Conservation (phyloP, 2,329 filamentous ascomycete genomes). For the Paecilomyces variotii region DNA sequence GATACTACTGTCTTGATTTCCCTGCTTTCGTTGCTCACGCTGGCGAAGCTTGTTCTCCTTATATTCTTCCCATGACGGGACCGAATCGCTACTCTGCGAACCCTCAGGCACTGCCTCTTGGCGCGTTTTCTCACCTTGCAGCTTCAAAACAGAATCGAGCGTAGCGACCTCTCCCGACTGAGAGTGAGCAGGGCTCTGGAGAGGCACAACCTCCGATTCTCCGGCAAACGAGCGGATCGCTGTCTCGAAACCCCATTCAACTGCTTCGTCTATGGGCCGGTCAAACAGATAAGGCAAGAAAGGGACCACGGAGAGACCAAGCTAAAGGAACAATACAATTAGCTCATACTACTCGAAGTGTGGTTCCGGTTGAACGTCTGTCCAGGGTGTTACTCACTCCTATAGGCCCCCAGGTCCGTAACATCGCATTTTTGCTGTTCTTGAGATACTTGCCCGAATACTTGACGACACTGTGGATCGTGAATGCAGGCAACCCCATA, state of each 20-base stretch:
- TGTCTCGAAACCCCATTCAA: constrained; percentile 57
- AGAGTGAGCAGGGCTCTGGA: constrained; percentile 17
- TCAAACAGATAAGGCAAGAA: constrained; percentile 81
- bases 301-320: constrained; percentile 66
- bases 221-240: constrained; percentile 73
- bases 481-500: constrained; percentile 91
- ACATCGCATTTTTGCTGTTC: constrained; percentile 61
- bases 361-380: neutral
- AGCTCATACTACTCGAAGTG: neutral
- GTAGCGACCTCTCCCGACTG: constrained; percentile 11
- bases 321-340: constrained; percentile 26
- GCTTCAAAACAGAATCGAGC: constrained; percentile 13
- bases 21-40: constrained; percentile 19
- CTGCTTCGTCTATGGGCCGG: constrained; percentile 81
- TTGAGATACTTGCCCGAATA: constrained; percentile 87
- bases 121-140: constrained; percentile 12
- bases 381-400: constrained; percentile 53
- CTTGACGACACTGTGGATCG: constrained; percentile 84
- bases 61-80: constrained; percentile 28
- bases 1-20: neutral
- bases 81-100: constrained; percentile 3
- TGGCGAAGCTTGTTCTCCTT: constrained; percentile 20
- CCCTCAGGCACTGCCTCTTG: constrained; percentile 1
- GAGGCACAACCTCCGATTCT: constrained; percentile 54
- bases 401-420: constrained; percentile 85